Percentiles rank a stretch among this genome's conserved stretches.
Conservation (phyloP, 345 rosid genomes). For the Boechera retrofracta region DNA sequence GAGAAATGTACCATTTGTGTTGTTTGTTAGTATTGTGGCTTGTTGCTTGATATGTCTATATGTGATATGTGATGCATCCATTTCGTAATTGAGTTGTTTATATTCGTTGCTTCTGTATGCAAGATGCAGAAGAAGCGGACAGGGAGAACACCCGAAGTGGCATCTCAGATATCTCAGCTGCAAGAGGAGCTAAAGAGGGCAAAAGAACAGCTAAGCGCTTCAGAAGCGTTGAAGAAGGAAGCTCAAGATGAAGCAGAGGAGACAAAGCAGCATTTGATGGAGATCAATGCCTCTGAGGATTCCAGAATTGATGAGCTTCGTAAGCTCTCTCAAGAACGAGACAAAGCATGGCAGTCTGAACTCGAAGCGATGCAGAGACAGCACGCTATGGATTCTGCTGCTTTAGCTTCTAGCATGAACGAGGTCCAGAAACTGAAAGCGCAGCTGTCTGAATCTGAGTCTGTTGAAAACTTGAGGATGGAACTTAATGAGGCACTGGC, state of each 20-base stretch:
- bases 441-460: constrained; percentile 78
- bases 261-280: constrained; percentile 70
- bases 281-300: constrained; percentile 83
- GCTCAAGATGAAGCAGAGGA: constrained; percentile 84
- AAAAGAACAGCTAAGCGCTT: constrained; percentile 69
- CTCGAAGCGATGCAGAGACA: constrained; percentile 94
- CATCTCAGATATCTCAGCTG: constrained; percentile 70
- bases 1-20: neutral
- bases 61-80: neutral
- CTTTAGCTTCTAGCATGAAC: constrained; percentile 77
- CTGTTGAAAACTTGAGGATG: constrained; percentile 60
- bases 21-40: neutral
- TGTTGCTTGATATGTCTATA: constrained; percentile 13
- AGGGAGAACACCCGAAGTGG: constrained; percentile 61
- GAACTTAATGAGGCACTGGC: constrained; percentile 73
- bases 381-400: constrained; percentile 78
- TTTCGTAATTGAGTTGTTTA: neutral
- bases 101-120: constrained; percentile 30
- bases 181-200: constrained; percentile 84
- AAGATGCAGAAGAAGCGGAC: constrained; percentile 66
- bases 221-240: constrained; percentile 73
- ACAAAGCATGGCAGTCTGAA: constrained; percentile 94
- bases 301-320: constrained; percentile 78
- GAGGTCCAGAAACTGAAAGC: constrained; percentile 89
- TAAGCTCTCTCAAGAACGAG: constrained; percentile 84